Evolutionary conservation across 345 rosid species (phyloP), one percentile per base, ranked within the genome.

Genomic region (Camelina neglecta): DNA sequence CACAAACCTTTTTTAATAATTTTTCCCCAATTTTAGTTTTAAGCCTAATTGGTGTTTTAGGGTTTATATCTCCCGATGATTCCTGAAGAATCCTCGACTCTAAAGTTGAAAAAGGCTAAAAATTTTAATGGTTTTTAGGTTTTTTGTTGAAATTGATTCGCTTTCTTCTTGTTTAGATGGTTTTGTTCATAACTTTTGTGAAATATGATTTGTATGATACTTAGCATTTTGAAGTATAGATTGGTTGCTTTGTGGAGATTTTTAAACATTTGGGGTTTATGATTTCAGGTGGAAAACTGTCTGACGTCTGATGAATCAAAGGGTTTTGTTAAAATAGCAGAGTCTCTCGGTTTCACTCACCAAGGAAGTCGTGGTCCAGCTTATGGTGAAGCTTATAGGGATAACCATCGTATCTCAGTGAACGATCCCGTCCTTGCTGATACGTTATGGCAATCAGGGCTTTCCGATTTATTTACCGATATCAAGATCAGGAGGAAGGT

Each of bases 351-450:
- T 57, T 92, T 92, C 79, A 83, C 67, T 49, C 98, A 88, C 77
- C 99, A 89, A 80, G 97, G 97, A 72, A 92, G 97, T 80, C 97
- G 84, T 72, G 97, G 99, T 6, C 99, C 99, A 26, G 72, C 88
- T 4, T 85, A 83, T 73, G 97, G 99, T 6, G 97, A 92, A 87
- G 97, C 97, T 72, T 95, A 81, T 57, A 81, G 97, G 49, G 99
- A 95, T 76, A 90, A 92, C 64, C 96, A 90, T 64, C 83, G 99
- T 60, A 81, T 92, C 49, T 82, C 90, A 20, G 91, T 84, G 39
- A 78, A 84, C 23, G 97, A 95, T 83, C 83, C 96, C 49, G 66
- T 66, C 61, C 96, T 92, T 53, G 96, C 92, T 0, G 84, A 79
- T 67, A 48, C 82, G 4, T 8, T 90, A 53, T 95, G 99, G 97